phyloP scores from a whole-genome alignment of 2,329 filamentous ascomycete species.

The Trichophyton rubrum region DNA sequence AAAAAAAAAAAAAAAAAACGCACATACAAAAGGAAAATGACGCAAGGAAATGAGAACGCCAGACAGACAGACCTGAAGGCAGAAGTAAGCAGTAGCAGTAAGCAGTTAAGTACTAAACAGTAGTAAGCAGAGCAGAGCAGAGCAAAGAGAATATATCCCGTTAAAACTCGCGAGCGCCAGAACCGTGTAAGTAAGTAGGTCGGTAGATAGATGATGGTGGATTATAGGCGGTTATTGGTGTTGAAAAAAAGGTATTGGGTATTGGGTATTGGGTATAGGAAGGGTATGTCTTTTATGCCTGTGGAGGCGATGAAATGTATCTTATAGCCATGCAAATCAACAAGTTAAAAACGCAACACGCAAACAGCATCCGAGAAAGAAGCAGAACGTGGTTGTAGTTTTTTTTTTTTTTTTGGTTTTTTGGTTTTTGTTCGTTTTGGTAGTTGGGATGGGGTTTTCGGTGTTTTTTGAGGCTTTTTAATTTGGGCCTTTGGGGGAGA shows the following conservation, averaged over 20 bases:
- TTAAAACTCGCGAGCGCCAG: not conserved
- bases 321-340: not conserved
- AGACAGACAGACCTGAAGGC: not conserved
- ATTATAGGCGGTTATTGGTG: not conserved
- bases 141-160: not conserved
- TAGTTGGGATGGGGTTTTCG: not conserved
- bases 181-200: not conserved
- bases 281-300: not conserved
- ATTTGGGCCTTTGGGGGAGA: too few species aligned
- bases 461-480: not conserved
- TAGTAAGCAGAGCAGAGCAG: too few species aligned
- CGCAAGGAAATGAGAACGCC: not conserved
- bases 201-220: not conserved
- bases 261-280: not conserved
- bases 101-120: too few species aligned
- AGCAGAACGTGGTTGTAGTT: not conserved
- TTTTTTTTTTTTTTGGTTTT: not conserved
- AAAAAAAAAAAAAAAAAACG: too few species aligned
- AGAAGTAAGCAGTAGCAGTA: not conserved
- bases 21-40: too few species aligned
- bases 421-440: not conserved
- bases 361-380: not conserved
- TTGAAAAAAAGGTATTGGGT: not conserved
- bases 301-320: not conserved
- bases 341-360: not conserved